Percentiles rank a stretch among this genome's conserved stretches.
These are phyloP conservation scores for Phyllosticta citriasiana DNA, from an alignment of 2,329 filamentous ascomycete genomes.

Conservation along the genomic window DNA sequence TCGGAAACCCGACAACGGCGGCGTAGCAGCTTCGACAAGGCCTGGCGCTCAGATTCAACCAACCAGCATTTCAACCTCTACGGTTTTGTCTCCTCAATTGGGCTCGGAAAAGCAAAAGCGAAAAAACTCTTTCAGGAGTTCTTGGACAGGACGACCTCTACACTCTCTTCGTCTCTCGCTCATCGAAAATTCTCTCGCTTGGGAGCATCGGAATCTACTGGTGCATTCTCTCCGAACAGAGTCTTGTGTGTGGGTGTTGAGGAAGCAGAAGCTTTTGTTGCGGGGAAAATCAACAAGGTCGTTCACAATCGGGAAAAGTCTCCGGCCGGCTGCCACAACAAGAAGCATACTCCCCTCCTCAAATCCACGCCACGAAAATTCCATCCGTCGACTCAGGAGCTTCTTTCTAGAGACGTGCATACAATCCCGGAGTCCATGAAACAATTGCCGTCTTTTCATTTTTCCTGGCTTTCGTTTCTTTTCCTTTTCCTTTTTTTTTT, in stretches of 20 bases:
- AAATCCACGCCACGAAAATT: neutral
- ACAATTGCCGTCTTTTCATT: neutral
- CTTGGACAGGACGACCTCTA: conserved; percentile 1
- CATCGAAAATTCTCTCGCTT: neutral
- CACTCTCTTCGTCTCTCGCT: neutral
- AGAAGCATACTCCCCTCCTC: neutral
- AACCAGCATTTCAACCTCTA: neutral
- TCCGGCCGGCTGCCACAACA: neutral
- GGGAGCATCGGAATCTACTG: conserved; percentile 5
- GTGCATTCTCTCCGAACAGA: neutral
- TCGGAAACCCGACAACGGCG: neutral
- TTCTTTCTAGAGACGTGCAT: conserved; percentile 10
- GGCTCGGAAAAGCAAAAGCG: neutral
- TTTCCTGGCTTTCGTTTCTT: neutral
- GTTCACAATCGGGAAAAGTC: neutral
- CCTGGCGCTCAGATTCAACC: neutral
- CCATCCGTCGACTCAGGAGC: conserved; percentile 5
- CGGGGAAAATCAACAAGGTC: neutral
- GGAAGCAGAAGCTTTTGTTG: neutral
- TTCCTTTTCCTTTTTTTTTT: neutral
- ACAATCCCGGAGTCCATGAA: conserved; percentile 8
- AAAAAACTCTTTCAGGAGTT: conserved; percentile 8
- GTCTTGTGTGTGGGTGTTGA: neutral
- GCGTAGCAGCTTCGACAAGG: neutral
- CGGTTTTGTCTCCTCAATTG: neutral